Evolutionary conservation across 768 basidiomycete genomes (phyloP).

Genomic region (Suillus alpinus): DNA sequence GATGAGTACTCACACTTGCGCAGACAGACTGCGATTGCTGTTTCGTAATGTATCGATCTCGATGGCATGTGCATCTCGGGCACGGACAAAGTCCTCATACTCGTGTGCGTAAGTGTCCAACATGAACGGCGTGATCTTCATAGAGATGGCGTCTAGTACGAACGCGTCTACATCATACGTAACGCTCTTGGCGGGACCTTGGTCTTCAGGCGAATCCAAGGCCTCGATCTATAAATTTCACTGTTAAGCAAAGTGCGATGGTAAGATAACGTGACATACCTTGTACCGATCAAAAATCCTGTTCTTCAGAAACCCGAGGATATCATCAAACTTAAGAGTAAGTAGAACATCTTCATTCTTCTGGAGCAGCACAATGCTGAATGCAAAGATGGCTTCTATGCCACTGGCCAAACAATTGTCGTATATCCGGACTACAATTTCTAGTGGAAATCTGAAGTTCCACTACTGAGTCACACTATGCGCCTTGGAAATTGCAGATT

Average conservation of each 20-base stretch:
- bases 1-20: slow-evolving; percentile 69
- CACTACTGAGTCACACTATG: neutral
- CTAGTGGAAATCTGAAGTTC: slow-evolving; percentile 76
- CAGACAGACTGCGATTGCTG: slow-evolving; percentile 70
- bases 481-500: slow-evolving; percentile 15
- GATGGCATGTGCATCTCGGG: slow-evolving; percentile 76
- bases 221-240: slow-evolving; percentile 25
- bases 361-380: slow-evolving; percentile 81
- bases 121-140: slow-evolving; percentile 95
- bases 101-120: slow-evolving; percentile 86
- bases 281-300: slow-evolving; percentile 83
- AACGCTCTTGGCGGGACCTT: slow-evolving; percentile 40
- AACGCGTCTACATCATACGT: slow-evolving; percentile 77
- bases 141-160: slow-evolving; percentile 79
- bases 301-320: slow-evolving; percentile 79
- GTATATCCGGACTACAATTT: slow-evolving; percentile 93
- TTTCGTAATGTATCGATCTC: slow-evolving; percentile 83
- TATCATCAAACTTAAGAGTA: slow-evolving; percentile 85
- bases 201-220: slow-evolving; percentile 24
- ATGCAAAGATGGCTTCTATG: slow-evolving; percentile 95
- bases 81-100: slow-evolving; percentile 77
- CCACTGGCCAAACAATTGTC: slow-evolving; percentile 96
- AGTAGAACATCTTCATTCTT: slow-evolving; percentile 84
- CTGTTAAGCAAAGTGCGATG: neutral
- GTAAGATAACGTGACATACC: slow-evolving; percentile 25